These are phyloP conservation scores for Cladorrhinum sp. DNA, from an alignment of 2,329 filamentous ascomycete genomes.

Conservation along the genomic window DNA sequence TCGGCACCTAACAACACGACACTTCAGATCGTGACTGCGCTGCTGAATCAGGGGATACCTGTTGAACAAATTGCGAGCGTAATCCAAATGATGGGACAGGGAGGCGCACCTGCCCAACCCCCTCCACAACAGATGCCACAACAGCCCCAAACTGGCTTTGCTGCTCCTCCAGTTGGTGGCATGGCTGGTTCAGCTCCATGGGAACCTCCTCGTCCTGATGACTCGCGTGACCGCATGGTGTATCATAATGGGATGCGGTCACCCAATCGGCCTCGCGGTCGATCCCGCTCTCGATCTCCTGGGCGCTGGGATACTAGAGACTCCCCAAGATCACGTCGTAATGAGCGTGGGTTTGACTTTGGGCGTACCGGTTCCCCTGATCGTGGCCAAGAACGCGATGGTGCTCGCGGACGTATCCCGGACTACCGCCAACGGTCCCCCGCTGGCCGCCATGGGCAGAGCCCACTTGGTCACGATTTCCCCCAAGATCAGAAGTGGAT, in stretches of 20 bases:
- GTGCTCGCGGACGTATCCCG: conserved; percentile 52
- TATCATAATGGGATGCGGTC: conserved; percentile 61
- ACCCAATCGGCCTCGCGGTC: conserved; percentile 56
- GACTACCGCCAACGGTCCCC: conserved; percentile 91
- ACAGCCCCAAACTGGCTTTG: conserved; percentile 42
- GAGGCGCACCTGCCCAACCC: conserved; percentile 33
- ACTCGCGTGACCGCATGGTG: conserved; percentile 53
- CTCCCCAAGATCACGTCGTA: conserved; percentile 56
- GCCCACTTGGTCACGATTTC: conserved; percentile 44
- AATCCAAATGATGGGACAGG: conserved; percentile 48
- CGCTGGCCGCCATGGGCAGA: conserved; percentile 62
- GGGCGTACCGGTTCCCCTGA: conserved; percentile 63
- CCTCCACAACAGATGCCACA: conserved; percentile 37
- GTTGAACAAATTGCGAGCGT: conserved; percentile 72
- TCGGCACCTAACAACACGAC: conserved; percentile 42
- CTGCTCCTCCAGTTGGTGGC: conserved; percentile 25
- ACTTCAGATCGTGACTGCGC: conserved; percentile 69
- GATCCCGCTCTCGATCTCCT: conserved; percentile 78
- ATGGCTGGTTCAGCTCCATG: conserved; percentile 34
- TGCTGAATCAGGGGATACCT: conserved; percentile 71
- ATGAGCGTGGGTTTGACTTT: conserved; percentile 71
- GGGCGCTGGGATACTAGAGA: conserved; percentile 66
- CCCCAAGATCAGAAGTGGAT: conserved; percentile 63
- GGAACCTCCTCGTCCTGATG: conserved; percentile 38
- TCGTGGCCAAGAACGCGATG: conserved; percentile 52